Evolutionary conservation across 2,329 filamentous ascomycete genomes (phyloP), one percentile per base, ranked within the genome.

Genomic region (Colletotrichum camelliae): DNA sequence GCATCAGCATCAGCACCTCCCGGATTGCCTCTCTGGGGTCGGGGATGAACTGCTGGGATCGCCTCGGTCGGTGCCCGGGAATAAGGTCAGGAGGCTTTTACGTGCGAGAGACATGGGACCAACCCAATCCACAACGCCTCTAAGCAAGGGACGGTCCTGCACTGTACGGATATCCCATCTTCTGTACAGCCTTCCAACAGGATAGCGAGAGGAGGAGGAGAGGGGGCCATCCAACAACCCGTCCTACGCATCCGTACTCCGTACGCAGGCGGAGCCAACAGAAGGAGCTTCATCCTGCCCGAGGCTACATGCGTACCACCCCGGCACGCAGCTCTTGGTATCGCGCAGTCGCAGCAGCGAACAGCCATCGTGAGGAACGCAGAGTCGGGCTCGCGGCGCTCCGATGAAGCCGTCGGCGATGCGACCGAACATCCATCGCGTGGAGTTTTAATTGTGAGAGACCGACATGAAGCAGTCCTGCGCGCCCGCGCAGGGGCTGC

Each of bases 41-140:
- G 71, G 70, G 70, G 39, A 69, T 73, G 65, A 69, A 68, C 35
- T 74, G 24, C 71, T 74, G 37, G 58, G 69, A 67, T 75, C 31
- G 39, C 29, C 37, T 62, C 73, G 73, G 57, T 21, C 61, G 55
- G 48, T 35, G 43, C 39, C 33, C 57, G 57, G 73, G 24, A 52
- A 62, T 58, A 39, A 67, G 61, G 18, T 27, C 58, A 57, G 33
- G 48, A 70, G 33, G 48, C 43, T 52, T 71, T 74, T 66, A 69
- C 67, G 48, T 43, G 60, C 43, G 37, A 65, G 37, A 65, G 52
- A 66, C 35, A 62, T 62, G 61, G 52, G 61, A 67, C 24, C 58
- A 71, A 58, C 33, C 66, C 35, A 35, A 37, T 18, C 48, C 24
- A 60, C 57, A 29, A 29, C 18, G 27, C 24, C 15, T 61, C 31